phyloP scores from a whole-genome alignment of 352 stramenopile species.

The Phytophthora quininea region DNA sequence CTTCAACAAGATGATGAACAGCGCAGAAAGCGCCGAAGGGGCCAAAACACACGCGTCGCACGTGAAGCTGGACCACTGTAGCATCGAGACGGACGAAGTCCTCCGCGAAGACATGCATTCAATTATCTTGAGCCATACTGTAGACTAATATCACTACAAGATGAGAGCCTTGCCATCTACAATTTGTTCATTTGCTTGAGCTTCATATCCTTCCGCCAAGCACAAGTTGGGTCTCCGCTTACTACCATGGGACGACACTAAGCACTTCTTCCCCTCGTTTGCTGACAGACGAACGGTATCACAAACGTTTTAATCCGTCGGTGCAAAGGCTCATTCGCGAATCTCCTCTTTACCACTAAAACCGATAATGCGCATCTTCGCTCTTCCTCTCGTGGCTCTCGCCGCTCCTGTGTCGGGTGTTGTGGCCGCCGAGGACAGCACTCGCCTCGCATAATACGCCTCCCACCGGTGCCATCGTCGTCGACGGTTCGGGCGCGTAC shows the following conservation, averaged over 20 bases:
- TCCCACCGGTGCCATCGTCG: slow-evolving; percentile 21
- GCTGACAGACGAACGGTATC: neutral
- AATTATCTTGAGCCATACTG: too few relatives aligned
- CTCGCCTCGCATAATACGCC: slow-evolving; percentile 15
- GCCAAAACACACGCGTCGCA: slow-evolving; percentile 66
- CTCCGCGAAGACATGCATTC: slow-evolving; percentile 19
- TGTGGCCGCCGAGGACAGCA: slow-evolving; percentile 3
- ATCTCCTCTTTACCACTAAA: neutral
- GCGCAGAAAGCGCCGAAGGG: slow-evolving; percentile 42
- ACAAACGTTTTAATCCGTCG: neutral
- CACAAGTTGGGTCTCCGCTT: neutral
- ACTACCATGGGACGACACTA: neutral
- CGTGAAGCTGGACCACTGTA: slow-evolving; percentile 73
- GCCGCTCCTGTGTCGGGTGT: neutral
- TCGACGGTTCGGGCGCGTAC: slow-evolving; percentile 26
- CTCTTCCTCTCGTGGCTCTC: neutral
- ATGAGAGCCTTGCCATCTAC: neutral
- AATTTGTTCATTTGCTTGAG: too few relatives aligned
- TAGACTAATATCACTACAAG: too few relatives aligned
- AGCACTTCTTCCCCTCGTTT: neutral
- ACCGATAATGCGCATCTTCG: neutral
- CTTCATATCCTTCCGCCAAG: too few relatives aligned
- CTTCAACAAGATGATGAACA: slow-evolving; percentile 87
- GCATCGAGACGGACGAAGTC: slow-evolving; percentile 59
- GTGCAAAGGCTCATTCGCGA: neutral